Conservation (phyloP, 2,329 filamentous ascomycete species). For the Acarospora socialis region DNA sequence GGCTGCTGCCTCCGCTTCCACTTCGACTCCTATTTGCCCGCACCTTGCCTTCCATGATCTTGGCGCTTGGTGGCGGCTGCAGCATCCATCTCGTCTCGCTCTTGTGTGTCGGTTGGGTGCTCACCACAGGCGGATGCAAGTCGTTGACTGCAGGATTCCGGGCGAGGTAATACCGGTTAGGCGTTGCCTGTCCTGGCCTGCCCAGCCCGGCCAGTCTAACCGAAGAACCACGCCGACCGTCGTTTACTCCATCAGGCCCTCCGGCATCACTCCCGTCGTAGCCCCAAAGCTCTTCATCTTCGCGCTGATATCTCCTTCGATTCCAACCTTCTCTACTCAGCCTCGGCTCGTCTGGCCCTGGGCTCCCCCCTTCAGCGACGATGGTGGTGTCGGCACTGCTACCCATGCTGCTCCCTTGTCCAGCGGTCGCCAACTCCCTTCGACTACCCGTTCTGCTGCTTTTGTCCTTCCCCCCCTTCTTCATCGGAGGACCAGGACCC, state of each 20-base stretch:
- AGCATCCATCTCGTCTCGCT: constrained; percentile 81
- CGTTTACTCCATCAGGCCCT: constrained; percentile 39
- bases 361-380: constrained; percentile 25
- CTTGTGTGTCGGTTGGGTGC: constrained; percentile 52
- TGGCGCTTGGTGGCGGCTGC: constrained; percentile 77
- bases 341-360: constrained; percentile 35
- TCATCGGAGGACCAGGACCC: constrained; percentile 59
- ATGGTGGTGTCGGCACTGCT: constrained; percentile 28
- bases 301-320: constrained; percentile 63
- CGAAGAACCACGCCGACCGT: constrained; percentile 38
- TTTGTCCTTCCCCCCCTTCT: constrained; percentile 39
- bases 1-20: constrained; percentile 10
- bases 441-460: constrained; percentile 28
- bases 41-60: constrained; percentile 75
- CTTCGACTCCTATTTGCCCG: constrained; percentile 11
- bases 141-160: constrained; percentile 67
- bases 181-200: constrained; percentile 22
- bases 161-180: constrained; percentile 45
- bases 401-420: constrained; percentile 5
- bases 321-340: constrained; percentile 53
- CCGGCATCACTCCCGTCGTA: constrained; percentile 38
- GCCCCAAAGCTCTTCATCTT: constrained; percentile 81
- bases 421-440: constrained; percentile 14
- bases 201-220: constrained; percentile 33
- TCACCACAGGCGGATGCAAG: constrained; percentile 71